Evolutionary conservation across 805 yeast species (phyloP).

Genomic region (Jamesozyma hellenica): DNA sequence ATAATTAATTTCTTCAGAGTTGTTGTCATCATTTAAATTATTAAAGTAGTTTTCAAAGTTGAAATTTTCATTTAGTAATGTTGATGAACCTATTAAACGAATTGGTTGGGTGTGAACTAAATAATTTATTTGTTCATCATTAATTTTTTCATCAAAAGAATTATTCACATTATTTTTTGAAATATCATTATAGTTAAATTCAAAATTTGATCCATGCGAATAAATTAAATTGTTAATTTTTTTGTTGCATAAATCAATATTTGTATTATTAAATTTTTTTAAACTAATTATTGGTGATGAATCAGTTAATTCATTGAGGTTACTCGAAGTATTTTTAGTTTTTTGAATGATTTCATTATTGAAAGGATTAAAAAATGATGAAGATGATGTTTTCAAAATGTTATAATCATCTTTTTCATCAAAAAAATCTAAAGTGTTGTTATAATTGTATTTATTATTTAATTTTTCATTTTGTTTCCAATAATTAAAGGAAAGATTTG

Average conservation of each 20-base stretch:
- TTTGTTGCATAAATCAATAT: not conserved
- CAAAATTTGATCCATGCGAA: not conserved
- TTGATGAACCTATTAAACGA: conserved; percentile 9
- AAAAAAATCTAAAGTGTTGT: no score
- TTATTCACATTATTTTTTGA: no score
- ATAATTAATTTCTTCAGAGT: not conserved
- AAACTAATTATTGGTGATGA: no score
- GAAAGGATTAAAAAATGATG: no score
- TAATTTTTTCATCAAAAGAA: not conserved
- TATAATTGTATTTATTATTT: no score
- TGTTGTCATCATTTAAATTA: not conserved
- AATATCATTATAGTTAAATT: not conserved
- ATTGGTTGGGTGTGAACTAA: conserved; percentile 23
- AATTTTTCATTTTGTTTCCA: no score
- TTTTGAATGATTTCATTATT: no score
- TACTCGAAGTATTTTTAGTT: no score
- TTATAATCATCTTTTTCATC: no score
- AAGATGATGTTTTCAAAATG: no score
- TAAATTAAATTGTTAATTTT: not conserved
- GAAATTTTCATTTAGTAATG: not conserved
- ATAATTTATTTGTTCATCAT: not conserved
- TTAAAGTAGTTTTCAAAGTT: conserved; percentile 2
- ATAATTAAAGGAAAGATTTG: not conserved
- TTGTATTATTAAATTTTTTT: not conserved
- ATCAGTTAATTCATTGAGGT: no score